Evolutionary conservation across 176 grass and related monocot genomes (phyloP), one percentile per base, ranked within the genome.

Genomic region (Cenchrus americanus): DNA sequence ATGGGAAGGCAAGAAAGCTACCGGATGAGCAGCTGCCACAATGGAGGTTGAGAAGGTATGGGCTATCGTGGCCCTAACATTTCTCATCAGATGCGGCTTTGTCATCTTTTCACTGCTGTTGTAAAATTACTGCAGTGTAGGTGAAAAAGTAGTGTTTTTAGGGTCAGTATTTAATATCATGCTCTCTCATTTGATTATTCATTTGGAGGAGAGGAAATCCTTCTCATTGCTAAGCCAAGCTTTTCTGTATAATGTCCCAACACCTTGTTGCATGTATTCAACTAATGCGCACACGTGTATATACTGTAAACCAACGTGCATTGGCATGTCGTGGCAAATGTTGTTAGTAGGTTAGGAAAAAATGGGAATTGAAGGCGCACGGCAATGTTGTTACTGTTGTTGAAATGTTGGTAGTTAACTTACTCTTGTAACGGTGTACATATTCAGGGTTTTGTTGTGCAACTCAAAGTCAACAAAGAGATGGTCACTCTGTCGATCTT

Each of bases 121-220:
- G 80, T 87, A 90, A 83, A 84, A 87, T 80, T 86, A 61, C 83
- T 75, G 82, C 52, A 80, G 42, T 80, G 30, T 90, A 87, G 89
- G 84, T 75, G 84, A 87, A 86, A 79, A 61, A 64, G 84, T 87
- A 90, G 69, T 44, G 44, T 87, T 62, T 87, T 87, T 87, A 81
- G 79, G 75, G 84, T 87, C 84, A 83, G 80, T 83, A 83, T 90
- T 81, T 77, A 88, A 80, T 71, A 69, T 50, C 65, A 71, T 87
- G 88, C 84, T 87, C 84, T 78, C 88, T 75, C 62, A 83, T 87
- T 80, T 90, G 80, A 80, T 90, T 90, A 90, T 90, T 90, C 84
- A 84, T 87, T 87, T 87, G 80, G 75, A 86, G 84, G 82, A 83
- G 80, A 62, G 80, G 67, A 73, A 83, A 83, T 79, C 78, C 55